Conservation (phyloP, 2,329 filamentous ascomycete species). For the Stylonectria norvegica region DNA sequence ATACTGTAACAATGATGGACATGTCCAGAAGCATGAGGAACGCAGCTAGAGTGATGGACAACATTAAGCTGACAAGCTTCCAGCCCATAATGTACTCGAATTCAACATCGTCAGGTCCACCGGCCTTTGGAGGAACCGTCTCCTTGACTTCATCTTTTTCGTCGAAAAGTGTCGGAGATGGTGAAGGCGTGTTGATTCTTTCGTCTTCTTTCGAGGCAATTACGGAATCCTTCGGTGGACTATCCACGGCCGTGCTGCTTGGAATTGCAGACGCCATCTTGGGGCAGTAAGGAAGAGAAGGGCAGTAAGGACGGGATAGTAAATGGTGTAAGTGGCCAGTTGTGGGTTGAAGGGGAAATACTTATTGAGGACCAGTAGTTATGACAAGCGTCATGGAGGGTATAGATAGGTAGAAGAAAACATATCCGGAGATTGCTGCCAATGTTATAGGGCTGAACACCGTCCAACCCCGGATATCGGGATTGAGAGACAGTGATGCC, state of each 20-base stretch:
- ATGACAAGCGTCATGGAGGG: neutral
- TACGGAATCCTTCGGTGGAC: too few species aligned
- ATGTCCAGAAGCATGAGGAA: constrained; percentile 51
- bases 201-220: constrained; percentile 4
- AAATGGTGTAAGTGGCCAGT: too few species aligned
- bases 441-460: constrained; percentile 7
- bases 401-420: constrained; percentile 1
- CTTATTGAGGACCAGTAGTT: neutral
- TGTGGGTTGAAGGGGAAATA: too few species aligned
- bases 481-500: neutral
- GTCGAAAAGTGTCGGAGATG: constrained; percentile 19
- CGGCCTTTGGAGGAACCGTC: constrained; percentile 6
- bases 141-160: constrained; percentile 6
- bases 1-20: constrained; percentile 51
- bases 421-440: constrained; percentile 6
- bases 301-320: too few species aligned
- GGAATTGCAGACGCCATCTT: constrained; percentile 4
- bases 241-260: constrained; percentile 2
- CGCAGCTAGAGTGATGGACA: constrained; percentile 38
- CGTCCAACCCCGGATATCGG: constrained; percentile 6
- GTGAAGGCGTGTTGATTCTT: constrained; percentile 6
- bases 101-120: constrained; percentile 10
- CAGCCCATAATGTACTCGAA: constrained; percentile 22
- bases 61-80: constrained; percentile 35
- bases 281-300: too few species aligned